Evolutionary conservation across 2,329 filamentous ascomycete genomes (phyloP), one percentile per base, ranked within the genome.

Genomic region (Reticulascus tulasneorum): DNA sequence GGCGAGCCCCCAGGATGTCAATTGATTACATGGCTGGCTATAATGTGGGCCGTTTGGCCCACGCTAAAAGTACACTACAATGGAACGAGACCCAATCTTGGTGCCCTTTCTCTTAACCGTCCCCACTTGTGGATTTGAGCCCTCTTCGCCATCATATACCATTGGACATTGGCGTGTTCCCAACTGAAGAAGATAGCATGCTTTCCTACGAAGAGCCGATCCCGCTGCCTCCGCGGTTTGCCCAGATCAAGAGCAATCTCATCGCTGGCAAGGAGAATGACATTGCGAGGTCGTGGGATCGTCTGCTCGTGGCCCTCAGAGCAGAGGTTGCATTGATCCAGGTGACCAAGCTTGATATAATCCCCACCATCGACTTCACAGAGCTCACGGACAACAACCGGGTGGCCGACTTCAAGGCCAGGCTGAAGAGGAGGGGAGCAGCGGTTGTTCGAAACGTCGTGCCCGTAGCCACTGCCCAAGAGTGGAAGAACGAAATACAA

Each of bases 381-480:
- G 69, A 75, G 42, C 67, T 78, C 17, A 60, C 64, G 41, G 55
- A 69, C 49, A 46, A 61, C 4, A 58, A 64, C 35, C 67, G 72
- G 33, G 69, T 74, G 3, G 62, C 70, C 17, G 62, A 69, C 2
- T 85, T 85, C 53, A 24, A 40, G 19, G 44, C 44, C 31, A 46
- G 42, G 35, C 38, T 46, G 18, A 42, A 42, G 23, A 42, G 67
- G 64, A 34, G 62, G 63, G 30, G 73, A 75, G 49, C 64, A 82
- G 33, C 70, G 25, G 73, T 86, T 15, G 68, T 86, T 18, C 73
- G 79, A 38, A 77, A 78, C 46, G 81, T 84, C 24, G 62, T 86
- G 3, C 71, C 78, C 9, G 63, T 67, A 20, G 52, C 60, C 6
- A 71, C 79, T 47, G 79, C 79, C 9, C 64, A 77, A 59, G 73